Percentiles rank a stretch among this genome's conserved stretches.
Conservation (phyloP, 129 eudicot genomes). For the Lactuca sativa region DNA sequence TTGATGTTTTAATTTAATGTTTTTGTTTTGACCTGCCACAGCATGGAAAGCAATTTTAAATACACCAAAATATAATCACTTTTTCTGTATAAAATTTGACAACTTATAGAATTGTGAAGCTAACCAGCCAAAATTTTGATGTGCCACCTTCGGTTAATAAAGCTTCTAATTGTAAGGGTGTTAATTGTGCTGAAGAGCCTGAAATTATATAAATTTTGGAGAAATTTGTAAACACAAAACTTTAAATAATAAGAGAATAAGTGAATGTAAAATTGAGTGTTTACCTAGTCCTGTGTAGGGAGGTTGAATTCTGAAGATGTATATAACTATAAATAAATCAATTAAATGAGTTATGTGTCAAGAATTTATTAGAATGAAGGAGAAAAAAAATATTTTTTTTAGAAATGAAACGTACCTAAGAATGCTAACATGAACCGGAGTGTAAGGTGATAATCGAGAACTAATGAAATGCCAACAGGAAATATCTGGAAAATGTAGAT, state of each 20-base stretch:
- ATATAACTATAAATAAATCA: constrained; percentile 64
- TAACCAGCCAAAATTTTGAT: too few relatives aligned
- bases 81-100: too few relatives aligned
- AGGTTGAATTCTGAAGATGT: constrained; percentile 73
- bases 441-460: constrained; percentile 79
- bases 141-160: too few relatives aligned
- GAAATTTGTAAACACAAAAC: neutral
- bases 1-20: too few relatives aligned
- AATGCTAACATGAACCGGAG: constrained; percentile 73
- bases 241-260: constrained; percentile 5
- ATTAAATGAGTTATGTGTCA: neutral
- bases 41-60: too few relatives aligned
- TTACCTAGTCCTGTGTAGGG: constrained; percentile 70
- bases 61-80: too few relatives aligned
- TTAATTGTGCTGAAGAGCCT: too few relatives aligned
- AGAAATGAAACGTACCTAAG: constrained; percentile 53
- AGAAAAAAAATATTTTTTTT: constrained; percentile 10
- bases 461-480: constrained; percentile 63
- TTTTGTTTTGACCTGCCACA: too few relatives aligned
- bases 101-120: too few relatives aligned
- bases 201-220: constrained; percentile 3
- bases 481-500: constrained; percentile 61
- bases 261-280: constrained; percentile 5
- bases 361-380: too few relatives aligned
- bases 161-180: too few relatives aligned